Percentiles rank a stretch among this genome's conserved stretches.
These are phyloP conservation scores for Trichocladium uniseriatum DNA, from an alignment of 495 filamentous ascomycete species.

Conservation along the genomic window DNA sequence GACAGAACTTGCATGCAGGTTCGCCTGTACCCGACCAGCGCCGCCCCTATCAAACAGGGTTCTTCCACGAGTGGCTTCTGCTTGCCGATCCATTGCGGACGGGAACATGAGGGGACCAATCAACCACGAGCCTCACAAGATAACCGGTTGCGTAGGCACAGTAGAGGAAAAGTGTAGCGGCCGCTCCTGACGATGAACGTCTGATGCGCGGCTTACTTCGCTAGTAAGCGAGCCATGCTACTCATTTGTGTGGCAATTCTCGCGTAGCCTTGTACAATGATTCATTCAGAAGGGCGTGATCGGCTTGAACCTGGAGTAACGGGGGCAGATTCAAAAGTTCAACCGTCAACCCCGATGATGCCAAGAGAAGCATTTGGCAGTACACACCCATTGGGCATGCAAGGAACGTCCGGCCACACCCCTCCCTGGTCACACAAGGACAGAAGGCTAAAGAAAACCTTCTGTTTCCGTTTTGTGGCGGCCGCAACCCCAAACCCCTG, in stretches of 20 bases:
- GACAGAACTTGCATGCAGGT: conserved; percentile 13
- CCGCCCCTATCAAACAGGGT: not conserved
- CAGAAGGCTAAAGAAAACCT: conserved; percentile 14
- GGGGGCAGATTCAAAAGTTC: too few species aligned
- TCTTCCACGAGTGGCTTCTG: conserved; percentile 14
- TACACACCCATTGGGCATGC: conserved; percentile 1
- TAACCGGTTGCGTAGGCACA: not conserved
- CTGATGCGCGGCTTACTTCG: not conserved
- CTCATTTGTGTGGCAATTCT: too few species aligned
- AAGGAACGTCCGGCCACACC: not conserved
- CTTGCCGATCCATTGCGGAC: not conserved
- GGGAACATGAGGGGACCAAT: conserved; percentile 2
- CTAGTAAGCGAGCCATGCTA: too few species aligned
- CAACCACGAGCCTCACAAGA: not conserved
- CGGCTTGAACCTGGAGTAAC: too few species aligned
- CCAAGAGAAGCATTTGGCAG: not conserved
- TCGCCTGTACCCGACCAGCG: conserved; percentile 10
- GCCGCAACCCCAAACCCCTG: conserved; percentile 6
- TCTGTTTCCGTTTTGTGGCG: conserved; percentile 17
- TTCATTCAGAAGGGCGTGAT: too few species aligned
- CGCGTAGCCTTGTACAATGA: too few species aligned
- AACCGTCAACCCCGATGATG: not conserved
- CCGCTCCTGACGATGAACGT: not conserved
- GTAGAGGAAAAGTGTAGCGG: not conserved
- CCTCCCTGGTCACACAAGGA: not conserved